Evolutionary conservation across 495 filamentous ascomycete species (phyloP), one percentile per base, ranked within the genome.

Genomic region (Filosporella fistucella): DNA sequence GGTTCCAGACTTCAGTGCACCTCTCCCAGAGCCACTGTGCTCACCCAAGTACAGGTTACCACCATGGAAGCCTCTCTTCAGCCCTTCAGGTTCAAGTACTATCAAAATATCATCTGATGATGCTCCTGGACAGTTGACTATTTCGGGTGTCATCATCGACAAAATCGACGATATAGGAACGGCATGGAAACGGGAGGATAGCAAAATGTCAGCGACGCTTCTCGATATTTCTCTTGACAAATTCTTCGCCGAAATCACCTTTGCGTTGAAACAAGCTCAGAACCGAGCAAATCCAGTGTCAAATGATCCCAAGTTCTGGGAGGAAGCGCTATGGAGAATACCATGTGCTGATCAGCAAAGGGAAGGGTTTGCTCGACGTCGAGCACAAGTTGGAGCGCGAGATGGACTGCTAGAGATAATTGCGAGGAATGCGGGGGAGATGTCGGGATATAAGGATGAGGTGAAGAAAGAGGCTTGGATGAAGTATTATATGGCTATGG

Each of bases 1-100:
- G 50, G 50, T 47, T 34, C 42, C 50, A 14, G 43, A 53, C 26
- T 53, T 39, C 33, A 43, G 26, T 16, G 28, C 12, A n/a, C 20
- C 33, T 7, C 43, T 25, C 13, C 26, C 11, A 8, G 23, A 30
- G 4, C 29, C 11, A 5, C 7, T 36, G 36, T 2, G 2, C 16
- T 39, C 45, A 1, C 40, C 24, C 4, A 48, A 28, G 22, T 28
- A 16, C 4, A 12, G 22, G 20, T 18, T 21, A 3, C 35, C 33
- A 14, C 16, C 33, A 2, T 48, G 35, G 45, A 28, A 38, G 9
- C 20, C 43, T 9, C 10, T 34, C n/a, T n/a, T n/a, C n/a, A n/a
- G n/a, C 8, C 17, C 43, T 36, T 35, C 43, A 4, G 43, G 43
- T 6, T 14, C 33, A 8, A 5, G 18, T 6, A 35, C 6, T 17